Evolutionary conservation across 108 stramenopile species (phyloP).

Genomic region (Skeletonema tropicum): DNA sequence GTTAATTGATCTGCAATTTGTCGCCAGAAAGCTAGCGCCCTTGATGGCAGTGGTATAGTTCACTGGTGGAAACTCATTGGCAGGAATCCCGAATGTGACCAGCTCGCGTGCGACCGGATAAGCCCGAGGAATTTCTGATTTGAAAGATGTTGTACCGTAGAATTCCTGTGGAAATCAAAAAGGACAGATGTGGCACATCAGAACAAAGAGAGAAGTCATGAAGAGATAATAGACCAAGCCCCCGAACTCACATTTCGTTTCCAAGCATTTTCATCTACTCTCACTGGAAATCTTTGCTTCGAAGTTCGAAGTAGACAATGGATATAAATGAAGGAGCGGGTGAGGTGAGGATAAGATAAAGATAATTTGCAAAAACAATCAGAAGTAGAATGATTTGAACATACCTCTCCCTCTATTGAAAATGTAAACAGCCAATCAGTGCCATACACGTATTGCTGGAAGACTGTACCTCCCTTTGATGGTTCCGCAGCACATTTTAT

Average conservation of each 20-base stretch:
- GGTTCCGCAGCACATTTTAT: conserved; percentile 10
- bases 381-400: not conserved
- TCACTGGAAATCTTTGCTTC: not conserved
- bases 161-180: conserved; percentile 27
- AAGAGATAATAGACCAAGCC: too few relatives aligned
- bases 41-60: conserved; percentile 58
- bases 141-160: conserved; percentile 74
- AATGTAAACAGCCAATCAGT: conserved; percentile 14
- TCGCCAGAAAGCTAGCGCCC: conserved; percentile 71
- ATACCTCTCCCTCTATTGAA: conserved; percentile 22
- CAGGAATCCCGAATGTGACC: conserved; percentile 54
- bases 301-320: too few relatives aligned
- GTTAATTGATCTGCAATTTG: conserved; percentile 61
- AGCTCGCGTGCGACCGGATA: conserved; percentile 42
- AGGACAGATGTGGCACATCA: not conserved
- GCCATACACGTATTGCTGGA: conserved; percentile 14
- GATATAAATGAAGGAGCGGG: too few relatives aligned
- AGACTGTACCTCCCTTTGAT: not conserved
- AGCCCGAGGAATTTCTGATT: conserved; percentile 65
- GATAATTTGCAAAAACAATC: too few relatives aligned
- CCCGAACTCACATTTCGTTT: conserved; percentile 20
- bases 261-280: conserved; percentile 14
- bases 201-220: not conserved
- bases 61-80: conserved; percentile 49
- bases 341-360: too few relatives aligned